Base-by-base conservation (phyloP, 1,284 basidiomycete species). In the Ceratobasidium sp. region DNA sequence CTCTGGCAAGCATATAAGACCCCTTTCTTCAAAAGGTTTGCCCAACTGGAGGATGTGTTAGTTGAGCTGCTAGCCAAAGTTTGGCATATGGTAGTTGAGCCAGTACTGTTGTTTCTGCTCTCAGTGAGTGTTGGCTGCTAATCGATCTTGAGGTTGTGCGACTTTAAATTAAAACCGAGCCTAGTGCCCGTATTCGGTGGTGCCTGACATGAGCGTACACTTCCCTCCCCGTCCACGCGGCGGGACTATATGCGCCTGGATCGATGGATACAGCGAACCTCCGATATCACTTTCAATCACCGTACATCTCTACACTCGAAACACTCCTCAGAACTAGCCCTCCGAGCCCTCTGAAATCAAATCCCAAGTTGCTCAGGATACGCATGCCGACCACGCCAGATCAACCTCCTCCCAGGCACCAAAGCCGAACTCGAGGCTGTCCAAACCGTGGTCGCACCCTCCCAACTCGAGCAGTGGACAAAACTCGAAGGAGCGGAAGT, bases 171-270 rank as follows among this genome's bases (percentile, higher is more conserved):
- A 67, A 71, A 50, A 40, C 69, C 47, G 69, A 27, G 22, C 53
- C 20, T 40, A 62, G 62, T 29, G 55, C 71, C 25, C 49, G 65
- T 42, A 17, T 75, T 20, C 70, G 69, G 60, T 70, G 56, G 68
- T 73, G 74, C 50, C 70, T 70, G 5, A 71, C 65, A 22, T 65
- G 71, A 15, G 50, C 69, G 40, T 60, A 69, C 25, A 65, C 71
- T 49, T 75, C 69, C 49, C 72, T 77, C 45, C 76, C 76, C 7
- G 69, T 77, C 42, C 75, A 76, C 55, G 75, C 75, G 29, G 75
- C 75, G 22, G 75, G 74, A 17, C 29, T 20, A 45, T 71, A 35
- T 72, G 69, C 43, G 49, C n/a, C n/a, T n/a, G n/a, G n/a, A n/a
- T n/a, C n/a, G n/a, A n/a, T n/a, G n/a, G n/a, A n/a, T n/a, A 58